Conservation (phyloP, 352 stramenopile genomes). For the Phytophthora melonis region DNA sequence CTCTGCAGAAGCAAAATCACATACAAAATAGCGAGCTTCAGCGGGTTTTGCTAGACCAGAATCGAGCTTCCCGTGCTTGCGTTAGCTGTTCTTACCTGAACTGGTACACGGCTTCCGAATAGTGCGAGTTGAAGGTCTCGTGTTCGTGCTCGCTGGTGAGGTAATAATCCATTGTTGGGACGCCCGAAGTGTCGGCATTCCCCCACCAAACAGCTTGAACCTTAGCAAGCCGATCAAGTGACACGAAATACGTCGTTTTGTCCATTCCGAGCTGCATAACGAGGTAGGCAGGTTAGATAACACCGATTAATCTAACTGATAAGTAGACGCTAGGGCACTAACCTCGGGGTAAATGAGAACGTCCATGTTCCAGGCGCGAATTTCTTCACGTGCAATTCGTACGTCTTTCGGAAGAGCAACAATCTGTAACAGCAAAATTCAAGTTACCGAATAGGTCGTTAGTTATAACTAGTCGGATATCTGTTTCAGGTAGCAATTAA, state of each 20-base stretch:
- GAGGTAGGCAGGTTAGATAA: slow-evolving; percentile 14
- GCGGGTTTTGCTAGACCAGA: neutral
- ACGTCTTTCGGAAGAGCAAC: slow-evolving; percentile 64
- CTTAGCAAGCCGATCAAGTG: slow-evolving; percentile 67
- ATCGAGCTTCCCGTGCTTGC: neutral
- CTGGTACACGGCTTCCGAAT: slow-evolving; percentile 66
- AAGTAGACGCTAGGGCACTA: slow-evolving; percentile 4
- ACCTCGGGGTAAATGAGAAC: slow-evolving; percentile 82
- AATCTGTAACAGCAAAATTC: slow-evolving; percentile 41
- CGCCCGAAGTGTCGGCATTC: slow-evolving; percentile 75
- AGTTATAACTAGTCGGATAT: neutral
- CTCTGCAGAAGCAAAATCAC: slow-evolving; percentile 35
- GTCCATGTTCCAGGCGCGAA: slow-evolving; percentile 61
- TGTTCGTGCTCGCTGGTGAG: slow-evolving; percentile 77
- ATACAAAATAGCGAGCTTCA: neutral
- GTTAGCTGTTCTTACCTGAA: slow-evolving; percentile 59
- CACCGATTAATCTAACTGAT: neutral
- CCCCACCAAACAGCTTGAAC: slow-evolving; percentile 83
- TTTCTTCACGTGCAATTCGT: slow-evolving; percentile 51
- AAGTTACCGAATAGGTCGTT: neutral
- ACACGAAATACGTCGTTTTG: slow-evolving; percentile 82
- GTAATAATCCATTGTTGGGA: slow-evolving; percentile 75
- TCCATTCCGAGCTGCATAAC: slow-evolving; percentile 73
- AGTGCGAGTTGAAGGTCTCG: slow-evolving; percentile 51
- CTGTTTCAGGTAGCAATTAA: neutral